These are phyloP conservation scores for Phaffia australis DNA, from an alignment of 768 basidiomycete species.

Conservation along the genomic window DNA sequence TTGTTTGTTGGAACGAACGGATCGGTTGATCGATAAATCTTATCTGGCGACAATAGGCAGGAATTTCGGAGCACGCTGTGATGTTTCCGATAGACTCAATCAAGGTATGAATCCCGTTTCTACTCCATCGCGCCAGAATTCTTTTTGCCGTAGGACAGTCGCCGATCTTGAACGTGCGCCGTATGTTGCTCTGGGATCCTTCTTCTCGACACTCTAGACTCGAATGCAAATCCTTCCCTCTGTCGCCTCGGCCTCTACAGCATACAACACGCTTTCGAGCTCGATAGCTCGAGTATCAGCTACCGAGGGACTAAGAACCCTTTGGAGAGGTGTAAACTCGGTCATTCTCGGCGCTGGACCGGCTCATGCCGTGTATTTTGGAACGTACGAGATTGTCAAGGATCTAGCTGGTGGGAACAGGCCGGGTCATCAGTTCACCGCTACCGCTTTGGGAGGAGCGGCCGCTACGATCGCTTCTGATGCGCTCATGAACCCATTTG, in stretches of 20 bases:
- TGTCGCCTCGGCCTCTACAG: conserved; percentile 31
- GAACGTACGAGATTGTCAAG: conserved; percentile 86
- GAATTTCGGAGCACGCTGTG: conserved; percentile 96
- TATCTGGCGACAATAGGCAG: conserved; percentile 54
- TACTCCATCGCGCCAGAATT: not conserved
- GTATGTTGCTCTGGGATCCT: conserved; percentile 1
- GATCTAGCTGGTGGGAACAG: conserved; percentile 74
- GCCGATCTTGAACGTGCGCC: not conserved
- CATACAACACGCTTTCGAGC: conserved; percentile 19
- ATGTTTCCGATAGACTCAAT: conserved; percentile 99
- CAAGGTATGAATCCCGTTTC: conserved; percentile 53
- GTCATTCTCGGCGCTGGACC: conserved; percentile 95
- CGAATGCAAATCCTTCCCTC: conserved; percentile 97
- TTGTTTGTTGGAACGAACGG: conserved; percentile 1
- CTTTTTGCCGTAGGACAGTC: not conserved
- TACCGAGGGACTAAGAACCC: conserved; percentile 76
- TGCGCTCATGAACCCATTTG: conserved; percentile 98
- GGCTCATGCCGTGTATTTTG: conserved; percentile 96
- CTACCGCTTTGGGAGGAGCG: conserved; percentile 88
- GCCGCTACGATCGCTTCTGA: conserved; percentile 89
- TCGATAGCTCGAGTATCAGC: conserved; percentile 53
- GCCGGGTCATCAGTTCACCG: conserved; percentile 65
- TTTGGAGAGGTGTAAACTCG: conserved; percentile 94
- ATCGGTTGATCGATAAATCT: not conserved
- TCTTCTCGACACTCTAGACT: conserved; percentile 49